These are phyloP conservation scores for Benincasa hispida DNA, from an alignment of 306 rosid genomes.

Conservation along the genomic window DNA sequence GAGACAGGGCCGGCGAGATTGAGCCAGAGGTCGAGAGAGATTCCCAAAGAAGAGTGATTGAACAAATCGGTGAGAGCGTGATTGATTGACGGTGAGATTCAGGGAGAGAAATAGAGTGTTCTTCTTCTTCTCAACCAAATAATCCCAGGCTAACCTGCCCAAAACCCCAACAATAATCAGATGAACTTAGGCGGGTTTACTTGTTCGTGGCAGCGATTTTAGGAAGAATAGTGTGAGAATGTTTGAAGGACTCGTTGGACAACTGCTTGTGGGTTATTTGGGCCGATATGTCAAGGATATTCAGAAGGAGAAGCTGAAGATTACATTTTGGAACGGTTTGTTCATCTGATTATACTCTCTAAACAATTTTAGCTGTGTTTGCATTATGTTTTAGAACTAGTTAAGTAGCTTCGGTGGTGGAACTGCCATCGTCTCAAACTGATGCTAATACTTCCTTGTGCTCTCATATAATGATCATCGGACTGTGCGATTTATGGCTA, in stretches of 20 bases:
- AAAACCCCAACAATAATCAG: neutral
- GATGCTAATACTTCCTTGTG: neutral
- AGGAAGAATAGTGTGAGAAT: constrained; percentile 14
- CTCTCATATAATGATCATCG: neutral
- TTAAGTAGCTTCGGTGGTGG: neutral
- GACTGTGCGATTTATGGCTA: neutral
- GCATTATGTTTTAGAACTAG: neutral
- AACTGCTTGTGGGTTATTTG: constrained; percentile 67
- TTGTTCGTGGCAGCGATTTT: neutral
- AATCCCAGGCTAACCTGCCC: neutral
- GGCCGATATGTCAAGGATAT: constrained; percentile 75
- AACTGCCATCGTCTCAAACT: neutral
- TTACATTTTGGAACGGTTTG: constrained; percentile 63
- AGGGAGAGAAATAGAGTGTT: neutral
- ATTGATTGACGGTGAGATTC: neutral
- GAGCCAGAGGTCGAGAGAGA: neutral
- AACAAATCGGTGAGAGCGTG: neutral
- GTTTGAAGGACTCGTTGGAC: constrained; percentile 76
- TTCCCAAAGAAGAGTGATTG: neutral
- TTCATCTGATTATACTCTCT: neutral
- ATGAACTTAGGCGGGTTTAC: neutral
- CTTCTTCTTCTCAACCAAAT: neutral
- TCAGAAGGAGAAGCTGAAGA: constrained; percentile 77
- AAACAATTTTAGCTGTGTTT: constrained; percentile 1
- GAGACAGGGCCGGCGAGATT: neutral